Conservation (phyloP, 768 basidiomycete species). For the Leccinum boreale region DNA sequence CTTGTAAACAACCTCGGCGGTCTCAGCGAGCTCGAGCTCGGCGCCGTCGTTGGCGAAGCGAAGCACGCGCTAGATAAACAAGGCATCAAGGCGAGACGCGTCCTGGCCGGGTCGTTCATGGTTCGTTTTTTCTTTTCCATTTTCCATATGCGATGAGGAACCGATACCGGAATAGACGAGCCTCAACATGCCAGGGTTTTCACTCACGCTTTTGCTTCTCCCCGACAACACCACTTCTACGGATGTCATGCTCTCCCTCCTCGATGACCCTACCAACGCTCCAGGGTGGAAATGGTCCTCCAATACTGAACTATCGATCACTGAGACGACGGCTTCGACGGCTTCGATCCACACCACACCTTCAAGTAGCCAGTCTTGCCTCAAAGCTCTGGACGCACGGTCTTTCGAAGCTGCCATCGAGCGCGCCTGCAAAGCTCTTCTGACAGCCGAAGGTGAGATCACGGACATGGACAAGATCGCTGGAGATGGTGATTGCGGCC, state of each 20-base stretch:
- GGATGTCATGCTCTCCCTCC: conserved; percentile 54
- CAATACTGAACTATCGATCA: conserved; percentile 34
- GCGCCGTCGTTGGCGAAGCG: conserved; percentile 63
- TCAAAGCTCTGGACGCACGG: conserved; percentile 43
- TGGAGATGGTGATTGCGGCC: conserved; percentile 82
- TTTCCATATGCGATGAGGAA: background rate
- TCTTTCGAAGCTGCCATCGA: conserved; percentile 54
- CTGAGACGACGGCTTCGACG: conserved; percentile 8
- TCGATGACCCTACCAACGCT: conserved; percentile 63
- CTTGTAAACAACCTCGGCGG: conserved; percentile 89
- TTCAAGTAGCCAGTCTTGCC: conserved; percentile 6
- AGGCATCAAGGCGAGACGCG: conserved; percentile 55
- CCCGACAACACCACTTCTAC: conserved; percentile 44
- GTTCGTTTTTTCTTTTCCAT: conserved; percentile 34
- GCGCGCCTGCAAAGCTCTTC: conserved; percentile 61
- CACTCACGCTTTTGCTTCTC: conserved; percentile 76
- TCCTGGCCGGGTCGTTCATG: conserved; percentile 86
- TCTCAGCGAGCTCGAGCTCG: conserved; percentile 77
- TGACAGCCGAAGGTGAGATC: conserved; percentile 83
- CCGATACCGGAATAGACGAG: conserved; percentile 54
- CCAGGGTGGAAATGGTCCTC: conserved; percentile 89
- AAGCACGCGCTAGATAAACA: conserved; percentile 51
- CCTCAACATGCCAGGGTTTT: conserved; percentile 92
- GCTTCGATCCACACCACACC: conserved; percentile 8
- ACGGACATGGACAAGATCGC: conserved; percentile 89